Base-by-base conservation (phyloP, 2,329 filamentous ascomycete species). In the Scytalidium sp. region DNA sequence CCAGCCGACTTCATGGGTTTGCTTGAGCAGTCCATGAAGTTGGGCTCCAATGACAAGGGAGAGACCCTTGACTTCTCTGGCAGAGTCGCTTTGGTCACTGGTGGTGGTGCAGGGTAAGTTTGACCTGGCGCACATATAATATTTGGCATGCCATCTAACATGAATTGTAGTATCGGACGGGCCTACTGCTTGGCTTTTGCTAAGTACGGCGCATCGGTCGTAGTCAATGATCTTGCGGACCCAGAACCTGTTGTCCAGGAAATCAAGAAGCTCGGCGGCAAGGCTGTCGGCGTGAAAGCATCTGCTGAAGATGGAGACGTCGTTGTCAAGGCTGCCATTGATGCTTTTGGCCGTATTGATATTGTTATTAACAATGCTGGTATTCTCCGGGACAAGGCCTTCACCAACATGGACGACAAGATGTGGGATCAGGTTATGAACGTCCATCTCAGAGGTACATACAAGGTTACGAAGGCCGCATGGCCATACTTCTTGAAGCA, bases 401-500 rank as follows among this genome's bases (percentile, higher is more conserved):
- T 99, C 70, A 80, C 80, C 71, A 97, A 97, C 78, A 97, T 99
- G 93, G 89, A 92, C 53, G 94, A 99, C 67, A 86, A 83, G 65
- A 81, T 91, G 64, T 99, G 94, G 92, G 85, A 97, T 63, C 82
- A 89, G 50, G 92, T 99, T 63, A 73, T 97, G 73, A 88, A 91
- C 62, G 91, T 97, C 49, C 94, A 99, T 71, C 81, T 96, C 42
- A 83, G 90, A 60, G 93, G 94, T 60, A 99, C 94, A 54, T 99
- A 96, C 78, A 96, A 96, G 76, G 84, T 93, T 58, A 93, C 90
- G 67, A 97, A 96, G 81, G 94, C 94, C 54, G 94, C 94, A 19
- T 99, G 93, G 91, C 94, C 94, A 45, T 88, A 95, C 72, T 89
- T 99, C 79, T 79, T 97, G 46, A 96, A 97, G 81, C 94, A 99